Evolutionary conservation across 768 basidiomycete species (phyloP).

Genomic region (Harrya chromipes): DNA sequence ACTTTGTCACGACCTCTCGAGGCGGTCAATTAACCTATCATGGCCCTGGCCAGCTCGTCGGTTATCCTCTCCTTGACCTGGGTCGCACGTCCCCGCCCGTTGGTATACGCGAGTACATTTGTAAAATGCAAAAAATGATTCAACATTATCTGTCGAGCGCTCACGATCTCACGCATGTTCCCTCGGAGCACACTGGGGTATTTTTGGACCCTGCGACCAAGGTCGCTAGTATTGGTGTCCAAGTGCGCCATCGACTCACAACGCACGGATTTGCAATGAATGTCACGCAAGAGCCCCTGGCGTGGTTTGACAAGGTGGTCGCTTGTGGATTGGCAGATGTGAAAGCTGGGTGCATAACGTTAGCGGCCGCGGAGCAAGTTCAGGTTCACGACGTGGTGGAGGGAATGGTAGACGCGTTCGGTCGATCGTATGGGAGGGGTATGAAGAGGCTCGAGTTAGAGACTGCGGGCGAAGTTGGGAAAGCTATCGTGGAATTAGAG

Average conservation of each 20-base stretch:
- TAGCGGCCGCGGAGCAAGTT: slow-evolving; percentile 38
- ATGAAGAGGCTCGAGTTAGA: slow-evolving; percentile 43
- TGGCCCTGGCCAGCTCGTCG: slow-evolving; percentile 95
- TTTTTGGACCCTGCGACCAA: slow-evolving; percentile 82
- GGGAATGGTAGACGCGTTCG: slow-evolving; percentile 47
- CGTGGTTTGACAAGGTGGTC: slow-evolving; percentile 85
- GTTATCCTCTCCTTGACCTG: slow-evolving; percentile 91
- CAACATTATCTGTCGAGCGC: slow-evolving; percentile 56
- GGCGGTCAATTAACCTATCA: slow-evolving; percentile 97
- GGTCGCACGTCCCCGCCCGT: slow-evolving; percentile 70
- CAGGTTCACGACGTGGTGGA: slow-evolving; percentile 50
- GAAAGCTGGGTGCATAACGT: slow-evolving; percentile 65
- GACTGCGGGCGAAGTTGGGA: slow-evolving; percentile 45
- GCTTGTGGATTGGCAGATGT: slow-evolving; percentile 91
- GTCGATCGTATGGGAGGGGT: slow-evolving; percentile 46
- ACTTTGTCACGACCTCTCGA: slow-evolving; percentile 76
- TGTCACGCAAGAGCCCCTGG: slow-evolving; percentile 71
- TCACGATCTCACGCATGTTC: slow-evolving; percentile 53
- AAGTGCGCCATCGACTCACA: slow-evolving; percentile 91
- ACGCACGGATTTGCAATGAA: slow-evolving; percentile 96
- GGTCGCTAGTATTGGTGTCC: slow-evolving; percentile 94
- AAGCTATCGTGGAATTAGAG: slow-evolving; percentile 47
- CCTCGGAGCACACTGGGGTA: slow-evolving; percentile 86
- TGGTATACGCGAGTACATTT: slow-evolving; percentile 80
- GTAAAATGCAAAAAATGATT: slow-evolving; percentile 72